Percentiles rank a stretch among this genome's conserved stretches.
Conservation (phyloP, 768 basidiomycete genomes). For the Tylopilus rubrobrunneus region DNA sequence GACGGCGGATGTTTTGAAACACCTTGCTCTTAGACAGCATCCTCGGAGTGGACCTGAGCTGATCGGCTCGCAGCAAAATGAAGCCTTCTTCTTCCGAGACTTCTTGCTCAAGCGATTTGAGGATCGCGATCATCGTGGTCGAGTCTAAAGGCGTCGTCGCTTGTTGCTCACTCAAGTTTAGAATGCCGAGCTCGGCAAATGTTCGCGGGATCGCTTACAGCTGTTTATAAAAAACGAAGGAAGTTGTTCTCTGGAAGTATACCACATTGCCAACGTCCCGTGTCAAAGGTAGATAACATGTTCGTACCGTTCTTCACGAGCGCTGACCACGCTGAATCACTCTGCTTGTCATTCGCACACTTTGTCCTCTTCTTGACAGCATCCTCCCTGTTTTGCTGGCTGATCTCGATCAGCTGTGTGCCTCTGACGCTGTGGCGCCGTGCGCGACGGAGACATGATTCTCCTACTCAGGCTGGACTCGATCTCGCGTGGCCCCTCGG, state of each 20-base stretch:
- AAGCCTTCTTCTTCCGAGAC: constrained; percentile 14
- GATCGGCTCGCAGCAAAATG: constrained; percentile 26
- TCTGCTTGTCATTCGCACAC: not conserved
- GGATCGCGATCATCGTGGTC: constrained; percentile 26
- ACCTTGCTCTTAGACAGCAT: too few relatives aligned
- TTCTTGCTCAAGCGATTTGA: constrained; percentile 25
- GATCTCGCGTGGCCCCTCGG: not conserved
- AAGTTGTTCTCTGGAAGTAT: not conserved
- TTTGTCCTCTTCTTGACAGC: constrained; percentile 3
- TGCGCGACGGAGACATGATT: constrained; percentile 1
- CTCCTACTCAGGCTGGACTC: not conserved
- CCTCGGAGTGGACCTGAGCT: constrained; percentile 1
- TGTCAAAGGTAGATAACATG: not conserved
- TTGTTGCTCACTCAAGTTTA: constrained; percentile 17
- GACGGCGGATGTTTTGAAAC: not conserved
- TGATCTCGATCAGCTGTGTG: constrained; percentile 7
- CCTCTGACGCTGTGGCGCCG: constrained; percentile 16
- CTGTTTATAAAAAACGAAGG: not conserved
- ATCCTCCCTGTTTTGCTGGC: not conserved
- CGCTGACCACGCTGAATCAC: not conserved
- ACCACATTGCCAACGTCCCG: not conserved
- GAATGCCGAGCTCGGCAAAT: constrained; percentile 25
- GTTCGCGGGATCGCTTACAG: constrained; percentile 31
- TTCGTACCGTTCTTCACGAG: not conserved
- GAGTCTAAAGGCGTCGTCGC: constrained; percentile 27